phyloP scores from a whole-genome alignment of 768 basidiomycete species.

The Serpula lacrymans region DNA sequence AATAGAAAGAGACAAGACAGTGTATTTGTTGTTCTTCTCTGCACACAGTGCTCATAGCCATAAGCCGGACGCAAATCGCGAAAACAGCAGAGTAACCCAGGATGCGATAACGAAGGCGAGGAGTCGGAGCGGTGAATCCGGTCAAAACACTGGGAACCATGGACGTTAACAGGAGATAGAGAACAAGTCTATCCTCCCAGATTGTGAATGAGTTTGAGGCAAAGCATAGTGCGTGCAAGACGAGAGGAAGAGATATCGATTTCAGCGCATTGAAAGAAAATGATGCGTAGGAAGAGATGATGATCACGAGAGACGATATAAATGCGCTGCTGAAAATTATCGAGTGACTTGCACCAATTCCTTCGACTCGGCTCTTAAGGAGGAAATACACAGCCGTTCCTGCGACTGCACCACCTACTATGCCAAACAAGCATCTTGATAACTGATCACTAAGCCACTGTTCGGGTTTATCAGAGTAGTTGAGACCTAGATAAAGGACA shows the following conservation, averaged over 20 bases:
- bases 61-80: constrained; percentile 67
- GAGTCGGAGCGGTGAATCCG: constrained; percentile 65
- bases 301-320: constrained; percentile 42
- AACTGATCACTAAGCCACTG: constrained; percentile 36
- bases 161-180: constrained; percentile 69
- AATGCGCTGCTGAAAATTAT: constrained; percentile 48
- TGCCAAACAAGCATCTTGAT: constrained; percentile 28
- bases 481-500: constrained; percentile 51
- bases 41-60: constrained; percentile 82
- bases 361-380: constrained; percentile 35
- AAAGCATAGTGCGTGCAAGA: constrained; percentile 74
- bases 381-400: constrained; percentile 31
- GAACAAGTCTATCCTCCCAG: constrained; percentile 88
- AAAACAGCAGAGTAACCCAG: constrained; percentile 67
- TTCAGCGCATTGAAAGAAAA: constrained; percentile 24
- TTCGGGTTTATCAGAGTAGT: constrained; percentile 38
- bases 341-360: constrained; percentile 49
- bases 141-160: constrained; percentile 56
- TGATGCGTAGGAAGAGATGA: constrained; percentile 38
- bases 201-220: constrained; percentile 96
- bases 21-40: constrained; percentile 92
- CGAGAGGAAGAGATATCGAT: constrained; percentile 44
- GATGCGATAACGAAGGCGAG: constrained; percentile 70
- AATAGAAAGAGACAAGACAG: constrained; percentile 88
- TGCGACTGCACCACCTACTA: constrained; percentile 33